These are phyloP conservation scores for Thoreauomyces humboldtii DNA, from an alignment of 192 early-diverging fungal species.

Conservation along the genomic window DNA sequence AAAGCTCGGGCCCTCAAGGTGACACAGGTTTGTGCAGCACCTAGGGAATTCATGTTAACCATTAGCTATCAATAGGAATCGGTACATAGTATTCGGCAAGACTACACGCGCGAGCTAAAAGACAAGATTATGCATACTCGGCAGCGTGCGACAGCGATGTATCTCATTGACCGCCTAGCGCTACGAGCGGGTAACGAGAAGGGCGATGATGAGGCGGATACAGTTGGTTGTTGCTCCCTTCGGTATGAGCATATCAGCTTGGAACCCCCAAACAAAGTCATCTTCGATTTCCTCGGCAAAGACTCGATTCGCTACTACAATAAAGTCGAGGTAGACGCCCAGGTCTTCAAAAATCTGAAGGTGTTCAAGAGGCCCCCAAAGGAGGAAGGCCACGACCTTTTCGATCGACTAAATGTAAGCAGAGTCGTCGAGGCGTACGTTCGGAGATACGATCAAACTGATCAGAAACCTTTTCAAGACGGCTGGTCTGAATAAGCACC, in stretches of 20 bases:
- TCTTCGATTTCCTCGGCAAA: conserved; percentile 97
- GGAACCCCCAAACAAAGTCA: conserved; percentile 77
- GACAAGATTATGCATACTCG: conserved; percentile 77
- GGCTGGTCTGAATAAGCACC: conserved; percentile 79
- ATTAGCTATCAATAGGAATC: too few species aligned
- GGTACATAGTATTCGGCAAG: conserved; percentile 70
- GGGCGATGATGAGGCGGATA: conserved; percentile 91
- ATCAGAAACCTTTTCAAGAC: conserved; percentile 48
- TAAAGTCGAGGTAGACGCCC: conserved; percentile 74
- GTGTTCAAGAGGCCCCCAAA: conserved; percentile 85
- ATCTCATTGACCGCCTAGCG: conserved; percentile 91
- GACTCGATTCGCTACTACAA: conserved; percentile 95
- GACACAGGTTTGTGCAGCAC: conserved; percentile 12
- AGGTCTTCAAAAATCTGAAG: conserved; percentile 91
- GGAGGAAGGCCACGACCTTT: conserved; percentile 72
- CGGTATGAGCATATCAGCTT: conserved; percentile 88
- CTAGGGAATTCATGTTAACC: too few species aligned
- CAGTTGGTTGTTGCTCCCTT: conserved; percentile 97
- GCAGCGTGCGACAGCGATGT: conserved; percentile 91
- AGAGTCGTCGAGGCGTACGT: not conserved
- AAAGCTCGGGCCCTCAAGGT: conserved; percentile 86
- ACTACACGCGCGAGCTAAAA: conserved; percentile 78
- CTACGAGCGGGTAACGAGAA: conserved; percentile 98
- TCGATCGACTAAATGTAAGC: conserved; percentile 86
- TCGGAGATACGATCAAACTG: not conserved